Base-by-base conservation (phyloP, 1,139 yeast genomes). In the Candida neerlandica region DNA sequence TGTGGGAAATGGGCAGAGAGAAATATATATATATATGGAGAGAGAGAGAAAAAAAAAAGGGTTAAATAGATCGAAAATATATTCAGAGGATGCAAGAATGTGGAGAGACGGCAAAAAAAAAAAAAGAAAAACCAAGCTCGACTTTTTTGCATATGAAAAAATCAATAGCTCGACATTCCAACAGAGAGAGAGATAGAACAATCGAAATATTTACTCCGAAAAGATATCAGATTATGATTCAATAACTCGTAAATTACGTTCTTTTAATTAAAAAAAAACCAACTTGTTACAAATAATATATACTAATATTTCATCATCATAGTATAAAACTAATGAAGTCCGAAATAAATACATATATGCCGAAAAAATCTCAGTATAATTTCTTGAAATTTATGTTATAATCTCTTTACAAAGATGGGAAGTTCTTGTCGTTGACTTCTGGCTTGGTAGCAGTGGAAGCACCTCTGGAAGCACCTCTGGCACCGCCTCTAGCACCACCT, bases 371-470 rank as follows among this genome's bases (percentile, higher is more conserved):
- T 32, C 27, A 37, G 41, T 37, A 19, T 37, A 37, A 37, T 21
- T 37, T 21, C 21, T 19, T 9, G 16, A 19, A 37, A 37, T 37
- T 37, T 37, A 37, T 21, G 15, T 37, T 7, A 21, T 34, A 16
- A 12, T 16, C 12, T 33, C 43, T 58, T 64, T 66, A 68, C 54
- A 77, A 80, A 64, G 87, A 77, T 67, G 89, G 88, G 80, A 83
- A 82, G 78, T 81, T 80, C 66, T 75, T 73, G 67, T 81, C 85
- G 70, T 77, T 75, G 61, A 74, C 69, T 57, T 72, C 75, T 55
- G 77, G 75, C 62, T 67, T 64, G 54, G 73, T 64, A 54, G 73
- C 47, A 53, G 61, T 65, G 53, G 50, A 57, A 46, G 62, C 66
- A 59, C 75, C 71, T 58, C 70, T 67, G 56, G 64, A 58, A 54